A percentile compares a stretch with the other conserved stretches of the same genome.
These are phyloP conservation scores for Ulota crispa DNA, from an alignment of 225 moss, liverwort and hornwort species.

Conservation along the genomic window DNA sequence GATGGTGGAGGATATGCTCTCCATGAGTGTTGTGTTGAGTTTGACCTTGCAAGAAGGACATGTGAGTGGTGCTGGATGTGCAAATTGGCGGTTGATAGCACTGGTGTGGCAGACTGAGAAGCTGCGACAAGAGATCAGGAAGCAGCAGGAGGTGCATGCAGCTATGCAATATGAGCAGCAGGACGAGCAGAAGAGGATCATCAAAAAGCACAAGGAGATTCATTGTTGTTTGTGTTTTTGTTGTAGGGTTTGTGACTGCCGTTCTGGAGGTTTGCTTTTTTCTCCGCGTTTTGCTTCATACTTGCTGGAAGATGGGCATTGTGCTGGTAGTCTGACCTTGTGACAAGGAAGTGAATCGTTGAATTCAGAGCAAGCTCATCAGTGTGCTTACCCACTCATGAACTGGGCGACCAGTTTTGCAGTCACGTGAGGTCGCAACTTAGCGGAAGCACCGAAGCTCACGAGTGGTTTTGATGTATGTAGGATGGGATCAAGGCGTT, in stretches of 20 bases:
- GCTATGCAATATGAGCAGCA: conserved; percentile 34
- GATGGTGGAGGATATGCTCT: background rate
- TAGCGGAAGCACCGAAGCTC: background rate
- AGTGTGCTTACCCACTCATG: background rate
- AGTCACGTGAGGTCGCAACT: background rate
- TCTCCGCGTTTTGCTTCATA: background rate
- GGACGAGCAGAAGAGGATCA: conserved; percentile 57
- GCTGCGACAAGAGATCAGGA: conserved; percentile 44
- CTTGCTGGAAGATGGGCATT: background rate
- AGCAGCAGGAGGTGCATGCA: conserved; percentile 49
- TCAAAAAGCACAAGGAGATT: conserved; percentile 64
- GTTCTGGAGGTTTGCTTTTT: background rate
- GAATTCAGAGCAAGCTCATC: background rate
- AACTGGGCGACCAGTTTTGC: too few relatives aligned
- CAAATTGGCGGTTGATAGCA: background rate
- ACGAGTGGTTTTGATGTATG: background rate
- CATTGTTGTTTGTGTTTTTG: background rate
- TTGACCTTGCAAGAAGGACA: background rate
- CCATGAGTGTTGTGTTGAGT: background rate
- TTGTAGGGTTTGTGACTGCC: background rate
- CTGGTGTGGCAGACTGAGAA: conserved; percentile 44
- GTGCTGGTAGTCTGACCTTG: background rate
- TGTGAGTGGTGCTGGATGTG: background rate
- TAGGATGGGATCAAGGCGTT: conserved; percentile 61
- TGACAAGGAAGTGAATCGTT: background rate